phyloP scores from a whole-genome alignment of 2,329 filamentous ascomycete species.

The Ophiostoma australiae region DNA sequence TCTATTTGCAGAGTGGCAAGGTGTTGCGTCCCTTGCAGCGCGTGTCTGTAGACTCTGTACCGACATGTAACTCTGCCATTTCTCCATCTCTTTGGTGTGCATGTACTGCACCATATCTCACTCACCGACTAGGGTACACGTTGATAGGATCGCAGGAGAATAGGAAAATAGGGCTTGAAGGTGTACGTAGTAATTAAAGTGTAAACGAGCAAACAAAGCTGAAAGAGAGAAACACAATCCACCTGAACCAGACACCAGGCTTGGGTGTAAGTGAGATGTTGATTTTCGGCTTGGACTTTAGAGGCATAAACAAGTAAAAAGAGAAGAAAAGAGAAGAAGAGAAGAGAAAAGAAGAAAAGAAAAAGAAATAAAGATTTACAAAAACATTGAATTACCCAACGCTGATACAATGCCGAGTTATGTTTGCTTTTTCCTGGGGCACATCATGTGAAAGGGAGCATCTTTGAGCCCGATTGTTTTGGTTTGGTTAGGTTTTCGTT shows the following conservation, averaged over 20 bases:
- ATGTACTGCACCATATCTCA: not conserved
- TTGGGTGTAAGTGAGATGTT: not conserved
- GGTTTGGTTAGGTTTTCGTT: no score
- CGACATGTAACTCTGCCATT: not conserved
- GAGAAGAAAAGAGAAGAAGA: no score
- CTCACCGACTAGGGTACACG: no score
- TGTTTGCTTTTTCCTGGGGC: not conserved
- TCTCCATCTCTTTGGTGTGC: not conserved
- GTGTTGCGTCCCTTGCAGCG: not conserved
- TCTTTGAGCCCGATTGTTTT: no score
- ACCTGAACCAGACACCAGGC: not conserved
- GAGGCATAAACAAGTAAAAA: no score
- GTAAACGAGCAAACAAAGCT: not conserved
- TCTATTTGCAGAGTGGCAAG: not conserved
- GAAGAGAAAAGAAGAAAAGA: no score
- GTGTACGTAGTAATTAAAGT: no score
- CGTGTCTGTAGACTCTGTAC: not conserved
- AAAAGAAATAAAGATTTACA: not conserved
- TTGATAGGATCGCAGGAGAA: no score
- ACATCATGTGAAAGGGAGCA: not conserved
- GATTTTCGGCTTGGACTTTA: no score
- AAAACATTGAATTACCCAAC: not conserved
- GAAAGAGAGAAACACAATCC: constrained; percentile 4
- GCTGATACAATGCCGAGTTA: not conserved
- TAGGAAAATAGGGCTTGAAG: not conserved